A percentile compares a stretch with the other conserved stretches of the same genome.
phyloP scores from a whole-genome alignment of 2,329 filamentous ascomycete genomes.

The Fusarium nisikadoi region DNA sequence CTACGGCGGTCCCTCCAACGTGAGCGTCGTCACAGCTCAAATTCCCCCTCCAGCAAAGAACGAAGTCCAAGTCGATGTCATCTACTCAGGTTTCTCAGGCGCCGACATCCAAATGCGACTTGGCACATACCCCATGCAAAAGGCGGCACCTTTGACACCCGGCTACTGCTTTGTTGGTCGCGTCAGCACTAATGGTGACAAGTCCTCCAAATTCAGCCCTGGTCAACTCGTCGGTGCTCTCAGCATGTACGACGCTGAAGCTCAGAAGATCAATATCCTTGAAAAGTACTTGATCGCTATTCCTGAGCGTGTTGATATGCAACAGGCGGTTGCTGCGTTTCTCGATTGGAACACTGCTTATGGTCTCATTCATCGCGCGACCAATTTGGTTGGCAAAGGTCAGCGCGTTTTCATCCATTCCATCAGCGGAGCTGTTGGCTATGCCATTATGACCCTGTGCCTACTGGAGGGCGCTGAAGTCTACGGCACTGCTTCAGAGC shows the following conservation, averaged over 20 bases:
- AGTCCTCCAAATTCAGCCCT: slow-evolving; percentile 43
- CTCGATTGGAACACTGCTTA: slow-evolving; percentile 60
- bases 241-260: slow-evolving; percentile 56
- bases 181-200: slow-evolving; percentile 52
- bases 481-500: slow-evolving; percentile 60
- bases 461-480: slow-evolving; percentile 57
- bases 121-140: slow-evolving; percentile 59
- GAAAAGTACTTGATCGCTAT: slow-evolving; percentile 59
- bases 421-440: slow-evolving; percentile 61
- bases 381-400: slow-evolving; percentile 53
- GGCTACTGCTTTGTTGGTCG: slow-evolving; percentile 61
- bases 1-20: slow-evolving; percentile 54
- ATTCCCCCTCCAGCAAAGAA: slow-evolving; percentile 53
- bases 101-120: slow-evolving; percentile 61
- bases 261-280: slow-evolving; percentile 57
- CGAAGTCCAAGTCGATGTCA: slow-evolving; percentile 59
- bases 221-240: slow-evolving; percentile 52
- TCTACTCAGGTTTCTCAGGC: slow-evolving; percentile 60
- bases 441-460: slow-evolving; percentile 54
- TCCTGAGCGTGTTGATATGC: slow-evolving; percentile 53
- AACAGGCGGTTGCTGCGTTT: slow-evolving; percentile 53
- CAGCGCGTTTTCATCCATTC: slow-evolving; percentile 63
- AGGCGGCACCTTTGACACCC: slow-evolving; percentile 57
- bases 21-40: slow-evolving; percentile 48
- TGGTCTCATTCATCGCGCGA: slow-evolving; percentile 50